Conservation (phyloP, 305 asterid species). For the Fraxinus paxiana region DNA sequence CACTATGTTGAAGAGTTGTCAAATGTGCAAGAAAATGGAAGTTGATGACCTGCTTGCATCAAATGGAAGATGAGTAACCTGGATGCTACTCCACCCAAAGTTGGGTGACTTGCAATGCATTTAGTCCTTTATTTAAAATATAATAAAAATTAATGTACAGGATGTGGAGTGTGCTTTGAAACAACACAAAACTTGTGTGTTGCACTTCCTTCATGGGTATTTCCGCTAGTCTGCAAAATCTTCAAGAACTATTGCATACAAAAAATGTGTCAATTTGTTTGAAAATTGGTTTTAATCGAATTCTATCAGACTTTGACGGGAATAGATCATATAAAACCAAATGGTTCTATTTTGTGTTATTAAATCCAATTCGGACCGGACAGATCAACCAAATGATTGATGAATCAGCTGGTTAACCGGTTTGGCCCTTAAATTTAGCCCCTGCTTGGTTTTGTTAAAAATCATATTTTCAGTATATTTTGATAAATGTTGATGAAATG, state of each 20-base stretch:
- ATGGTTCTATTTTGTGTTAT: neutral
- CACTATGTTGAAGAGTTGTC: neutral
- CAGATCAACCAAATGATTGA: neutral
- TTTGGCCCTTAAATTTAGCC: neutral
- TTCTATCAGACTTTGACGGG: neutral
- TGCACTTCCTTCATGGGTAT: neutral
- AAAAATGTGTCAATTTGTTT: neutral
- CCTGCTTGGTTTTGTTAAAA: neutral
- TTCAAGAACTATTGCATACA: neutral
- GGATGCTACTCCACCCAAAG: neutral
- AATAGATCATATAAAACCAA: neutral
- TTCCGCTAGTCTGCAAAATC: neutral
- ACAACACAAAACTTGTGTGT: neutral
- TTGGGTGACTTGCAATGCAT: neutral
- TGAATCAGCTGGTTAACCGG: neutral
- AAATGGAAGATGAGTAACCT: neutral
- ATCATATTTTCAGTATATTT: neutral
- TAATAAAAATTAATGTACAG: neutral
- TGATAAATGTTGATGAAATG: neutral
- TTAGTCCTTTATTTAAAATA: neutral
- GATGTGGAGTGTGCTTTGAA: neutral
- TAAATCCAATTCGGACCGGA: neutral
- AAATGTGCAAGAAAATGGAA: neutral
- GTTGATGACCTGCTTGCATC: neutral
- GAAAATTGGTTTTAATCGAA: neutral